Percentiles rank a stretch among this genome's conserved stretches.
These are phyloP conservation scores for Trapa bicornis DNA, from an alignment of 345 rosid genomes.

Conservation along the genomic window DNA sequence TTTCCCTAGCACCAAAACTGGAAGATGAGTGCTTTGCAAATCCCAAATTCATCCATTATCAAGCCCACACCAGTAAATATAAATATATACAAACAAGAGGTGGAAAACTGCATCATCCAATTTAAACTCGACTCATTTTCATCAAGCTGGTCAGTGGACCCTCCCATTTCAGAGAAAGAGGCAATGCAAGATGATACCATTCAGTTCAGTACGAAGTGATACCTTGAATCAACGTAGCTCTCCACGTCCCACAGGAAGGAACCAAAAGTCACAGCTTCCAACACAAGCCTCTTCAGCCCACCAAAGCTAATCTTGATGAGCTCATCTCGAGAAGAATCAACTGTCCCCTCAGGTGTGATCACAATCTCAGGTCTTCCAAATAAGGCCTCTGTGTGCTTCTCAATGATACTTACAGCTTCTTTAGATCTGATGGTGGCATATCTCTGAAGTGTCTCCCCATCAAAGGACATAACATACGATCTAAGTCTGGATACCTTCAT, in stretches of 20 bases:
- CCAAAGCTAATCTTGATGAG: constrained; percentile 72
- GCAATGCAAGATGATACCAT: neutral
- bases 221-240: constrained; percentile 87
- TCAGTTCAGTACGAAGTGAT: constrained; percentile 71
- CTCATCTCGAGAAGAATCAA: constrained; percentile 67
- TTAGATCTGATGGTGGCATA: constrained; percentile 89
- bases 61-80: neutral
- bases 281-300: constrained; percentile 76
- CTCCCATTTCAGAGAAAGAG: neutral
- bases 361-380: constrained; percentile 82
- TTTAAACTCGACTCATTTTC: neutral
- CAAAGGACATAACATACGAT: constrained; percentile 81
- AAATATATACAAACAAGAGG: neutral
- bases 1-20: too few relatives aligned
- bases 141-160: neutral
- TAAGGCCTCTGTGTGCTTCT: constrained; percentile 95
- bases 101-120: neutral
- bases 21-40: too few relatives aligned
- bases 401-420: constrained; percentile 78
- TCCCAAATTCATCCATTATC: neutral
- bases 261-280: constrained; percentile 95
- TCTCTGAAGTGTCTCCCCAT: constrained; percentile 82
- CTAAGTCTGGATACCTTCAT: constrained; percentile 56
- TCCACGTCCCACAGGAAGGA: constrained; percentile 98
- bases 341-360: constrained; percentile 50